Base-by-base conservation (phyloP, 139 green algal species). In the Closterium sp. region DNA sequence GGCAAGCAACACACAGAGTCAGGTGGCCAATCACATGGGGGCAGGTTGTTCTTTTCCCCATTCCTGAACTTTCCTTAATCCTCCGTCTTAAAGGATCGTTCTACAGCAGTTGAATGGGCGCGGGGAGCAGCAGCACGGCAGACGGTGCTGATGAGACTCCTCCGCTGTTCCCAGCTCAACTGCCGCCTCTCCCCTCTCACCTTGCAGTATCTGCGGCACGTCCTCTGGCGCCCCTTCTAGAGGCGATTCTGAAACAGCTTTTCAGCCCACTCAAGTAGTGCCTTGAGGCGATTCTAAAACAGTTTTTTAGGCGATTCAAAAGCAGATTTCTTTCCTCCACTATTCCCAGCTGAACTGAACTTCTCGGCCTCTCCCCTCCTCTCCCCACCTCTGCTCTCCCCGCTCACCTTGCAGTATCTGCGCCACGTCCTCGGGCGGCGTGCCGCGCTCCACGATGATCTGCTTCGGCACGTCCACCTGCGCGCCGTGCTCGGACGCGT, bases 391-490 rank as follows among this genome's bases (percentile, higher is more conserved):
- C 76, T 31, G 5, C 28, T 85, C 76, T 12, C 36, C 5, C 36
- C 36, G 4, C 76, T 7, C 36, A 89, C 86, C 86, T 35, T 66
- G 9, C 0, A 91, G 9, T n/a, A 66, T 19, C 19, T n/a, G 21
- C 0, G n/a, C 8, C 16, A 91, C 93, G 85, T 91, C 88, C 9
- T 43, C 12, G 19, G 66, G 38, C 38, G 32, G 25, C 32, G 66
- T 91, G 64, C 66, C 64, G 38, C n/a, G n/a, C n/a, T 34, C 87
- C 2, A 92, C 10, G 93, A 34, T 36, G 25, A 92, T 19, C 88
- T 91, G 88, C 21, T 33, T 87, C 12, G 88, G 88, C 55, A 91
- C 88, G 30, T 33, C 36, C 64, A 88, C n/a, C 66, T 34, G 88
- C 88, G 33, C 88, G 64, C 33, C 33, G 32, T 88, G 88, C n/a